Evolutionary conservation across 2,329 filamentous ascomycete species (phyloP), one percentile per base, ranked within the genome.

Genomic region (Rhinocladiella similis): DNA sequence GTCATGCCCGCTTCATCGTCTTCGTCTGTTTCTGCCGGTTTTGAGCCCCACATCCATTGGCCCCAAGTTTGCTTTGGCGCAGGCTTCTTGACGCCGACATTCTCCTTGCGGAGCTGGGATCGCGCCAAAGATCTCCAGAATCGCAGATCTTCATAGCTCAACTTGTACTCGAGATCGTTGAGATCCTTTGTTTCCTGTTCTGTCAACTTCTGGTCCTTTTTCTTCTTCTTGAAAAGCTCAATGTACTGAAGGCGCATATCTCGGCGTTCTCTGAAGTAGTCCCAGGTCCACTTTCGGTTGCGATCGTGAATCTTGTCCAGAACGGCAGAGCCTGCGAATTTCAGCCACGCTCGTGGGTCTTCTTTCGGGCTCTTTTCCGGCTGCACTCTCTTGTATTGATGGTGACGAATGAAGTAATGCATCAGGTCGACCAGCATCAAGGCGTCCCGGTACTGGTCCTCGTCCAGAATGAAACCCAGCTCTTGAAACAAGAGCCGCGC

Each of bases 351-450:
- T 36, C 85, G 84, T 13, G 94, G 93, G 65, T 97, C 90, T 71
- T 97, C 90, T 69, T 91, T 96, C 0, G 91, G 89, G 0, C 83
- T 82, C 56, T 80, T 86, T 69, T 95, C 94, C 3, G 94, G 94
- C 66, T 96, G 91, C 56, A 91, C 80, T 66, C 88, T 93, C 70
- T 95, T 95, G 77, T 97, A 97, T 71, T 99, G 93, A 71, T 97
- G 94, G 64, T 99, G 94, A 29, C 93, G 87, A 65, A 97, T 89
- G 72, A 97, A 99, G 74, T 96, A 97, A 72, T 99, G 94, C 77
- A 99, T 99, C 2, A 97, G 80, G 70, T 99, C 94, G 1, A 97
- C 89, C 78, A 99, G 89, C 94, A 99, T 99, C 56, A 99, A 77
- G 4, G 88, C 91, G 74, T 99, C 94, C 27, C 95, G 89, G 70